Base-by-base conservation (phyloP, 2,329 filamentous ascomycete species). In the Akanthomyces lecanii region DNA sequence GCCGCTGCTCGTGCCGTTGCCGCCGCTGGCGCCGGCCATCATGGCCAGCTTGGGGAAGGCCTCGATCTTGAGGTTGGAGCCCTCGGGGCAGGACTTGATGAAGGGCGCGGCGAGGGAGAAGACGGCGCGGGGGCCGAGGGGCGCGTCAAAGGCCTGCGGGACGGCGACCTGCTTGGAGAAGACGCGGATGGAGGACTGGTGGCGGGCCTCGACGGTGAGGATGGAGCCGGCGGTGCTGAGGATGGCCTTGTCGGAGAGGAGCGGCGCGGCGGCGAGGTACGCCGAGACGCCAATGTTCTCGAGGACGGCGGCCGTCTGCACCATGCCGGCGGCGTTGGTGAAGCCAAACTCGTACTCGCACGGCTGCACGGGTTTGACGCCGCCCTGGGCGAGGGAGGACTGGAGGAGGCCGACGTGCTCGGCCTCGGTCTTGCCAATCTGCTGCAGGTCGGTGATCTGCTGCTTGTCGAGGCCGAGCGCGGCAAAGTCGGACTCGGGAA, bases 31-130 rank as follows among this genome's bases (percentile, higher is more conserved):
- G 14, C 6, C 47, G 5, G 38, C 38, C 8, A 67, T 68, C 18
- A 73, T 65, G 21, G 70, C 66, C 4, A 88, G 75, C 14, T 70
- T 65, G 5, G 85, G 84, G 75, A 88, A 88, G 0, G 84, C 81
- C 74, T 81, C 85, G 70, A 90, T 81, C 2, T 86, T 85, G 1
- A 89, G 77, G 71, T 87, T 87, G 67, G 73, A 76, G 21, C 62
- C 62, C 7, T 75, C 66, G 1, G 87, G 85, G 73, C 86, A 89
- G 2, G 75, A 73, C 5, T 73, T 77, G 71, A 89, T 87, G 74
- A 89, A 89, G 61, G 78, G 76, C 0, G 85, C 79, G 0, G 87
- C 86, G n/a, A 90, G 80, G 3, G 85, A 86, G 78, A 81, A 88
- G 54, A 89, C 85, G 68, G 82, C 75, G 72, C 87, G 81, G 69